These are phyloP conservation scores for Solanum infundibuliforme DNA, from an alignment of 257 asterid genomes.

Conservation along the genomic window DNA sequence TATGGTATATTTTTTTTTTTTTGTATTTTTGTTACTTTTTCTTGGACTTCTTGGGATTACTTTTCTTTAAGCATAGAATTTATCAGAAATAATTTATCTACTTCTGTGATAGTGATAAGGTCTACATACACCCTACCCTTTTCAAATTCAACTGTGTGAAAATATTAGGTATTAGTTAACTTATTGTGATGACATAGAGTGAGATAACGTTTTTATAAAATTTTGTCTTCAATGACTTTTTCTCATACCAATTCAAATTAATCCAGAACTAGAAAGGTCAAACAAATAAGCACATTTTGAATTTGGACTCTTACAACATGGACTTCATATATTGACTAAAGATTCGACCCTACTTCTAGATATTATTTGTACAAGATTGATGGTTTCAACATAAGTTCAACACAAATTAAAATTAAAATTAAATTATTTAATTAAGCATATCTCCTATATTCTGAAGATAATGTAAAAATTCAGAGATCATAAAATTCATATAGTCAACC, in stretches of 20 bases:
- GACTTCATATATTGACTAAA: background rate
- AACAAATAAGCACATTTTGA: background rate
- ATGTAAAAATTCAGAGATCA: background rate
- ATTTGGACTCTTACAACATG: background rate
- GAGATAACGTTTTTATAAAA: background rate
- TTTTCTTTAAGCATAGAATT: accelerated
- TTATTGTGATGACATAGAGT: background rate
- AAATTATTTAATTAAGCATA: background rate
- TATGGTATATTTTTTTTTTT: background rate
- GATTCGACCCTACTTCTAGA: background rate
- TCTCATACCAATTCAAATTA: background rate
- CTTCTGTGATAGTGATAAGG: too few species aligned
- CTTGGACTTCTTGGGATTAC: background rate
- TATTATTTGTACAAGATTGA: background rate
- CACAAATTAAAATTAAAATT: background rate
- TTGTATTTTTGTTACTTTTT: background rate
- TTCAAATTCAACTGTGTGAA: background rate
- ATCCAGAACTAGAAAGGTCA: background rate
- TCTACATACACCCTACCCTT: background rate
- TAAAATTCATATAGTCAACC: background rate
- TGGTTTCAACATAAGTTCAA: background rate
- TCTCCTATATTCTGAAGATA: background rate
- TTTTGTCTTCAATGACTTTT: background rate
- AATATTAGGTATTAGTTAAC: background rate
- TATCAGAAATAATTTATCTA: accelerated